phyloP scores from a whole-genome alignment of 2,329 filamentous ascomycete species.

The Penicillium sp. region DNA sequence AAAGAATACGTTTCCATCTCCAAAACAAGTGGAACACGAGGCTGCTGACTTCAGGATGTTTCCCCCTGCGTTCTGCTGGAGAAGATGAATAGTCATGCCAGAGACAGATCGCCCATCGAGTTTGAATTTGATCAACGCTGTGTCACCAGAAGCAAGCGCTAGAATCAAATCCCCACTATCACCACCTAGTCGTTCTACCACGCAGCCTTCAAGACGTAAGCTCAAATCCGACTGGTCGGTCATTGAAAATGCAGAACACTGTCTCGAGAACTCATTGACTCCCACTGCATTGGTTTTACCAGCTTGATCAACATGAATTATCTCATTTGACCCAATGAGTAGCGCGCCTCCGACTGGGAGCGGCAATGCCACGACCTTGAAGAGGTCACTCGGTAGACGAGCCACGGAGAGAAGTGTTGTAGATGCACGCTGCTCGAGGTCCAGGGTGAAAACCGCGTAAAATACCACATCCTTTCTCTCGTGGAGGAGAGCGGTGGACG shows the following conservation, averaged over 20 bases:
- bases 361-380: constrained; percentile 77
- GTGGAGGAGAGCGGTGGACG: constrained; percentile 70
- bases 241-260: constrained; percentile 79
- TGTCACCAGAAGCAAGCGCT: constrained; percentile 71
- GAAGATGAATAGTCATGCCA: constrained; percentile 70
- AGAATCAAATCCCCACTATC: constrained; percentile 84
- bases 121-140: constrained; percentile 77
- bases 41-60: constrained; percentile 61
- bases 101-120: constrained; percentile 91
- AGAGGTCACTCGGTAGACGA: constrained; percentile 83
- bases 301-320: constrained; percentile 94
- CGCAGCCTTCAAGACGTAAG: constrained; percentile 78
- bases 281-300: constrained; percentile 91
- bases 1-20: constrained; percentile 72
- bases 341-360: constrained; percentile 86
- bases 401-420: constrained; percentile 87
- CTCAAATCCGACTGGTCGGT: constrained; percentile 80
- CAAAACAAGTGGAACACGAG: constrained; percentile 70
- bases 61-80: constrained; percentile 66
- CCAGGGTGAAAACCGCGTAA: constrained; percentile 93
- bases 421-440: constrained; percentile 88
- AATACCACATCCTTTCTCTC: constrained; percentile 82
- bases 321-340: constrained; percentile 81
- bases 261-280: constrained; percentile 85
- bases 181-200: constrained; percentile 72